Evolutionary conservation across 495 filamentous ascomycete genomes (phyloP), one percentile per base, ranked within the genome.

Genomic region (Penicillium pancosmium): DNA sequence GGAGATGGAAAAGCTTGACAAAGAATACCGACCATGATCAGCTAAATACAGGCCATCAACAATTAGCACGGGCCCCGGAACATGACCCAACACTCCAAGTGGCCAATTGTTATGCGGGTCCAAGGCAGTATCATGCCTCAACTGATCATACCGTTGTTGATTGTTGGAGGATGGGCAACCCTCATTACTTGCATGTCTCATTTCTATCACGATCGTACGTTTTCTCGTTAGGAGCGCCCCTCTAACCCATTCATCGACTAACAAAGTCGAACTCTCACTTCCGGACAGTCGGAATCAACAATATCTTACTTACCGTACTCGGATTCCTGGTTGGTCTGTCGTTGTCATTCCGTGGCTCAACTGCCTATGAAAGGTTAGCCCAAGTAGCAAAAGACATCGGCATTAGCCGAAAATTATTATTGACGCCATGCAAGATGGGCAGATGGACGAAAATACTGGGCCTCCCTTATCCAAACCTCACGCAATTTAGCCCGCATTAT

Each of bases 291-390:
- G 82, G 81, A 18, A 86, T 94, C 23, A 82, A 83, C 59, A 84
- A 80, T 25, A 80, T 92, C 52, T 79, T 96, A 10, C 82, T 96
- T 27, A 95, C 91, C 11, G 87, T 95, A 10, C 84, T 91, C 23
- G 91, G 91, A 86, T 94, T 96, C 78, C 90, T 95, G 57, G 90
- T 96, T 63, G 89, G 88, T 79, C 71, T 95, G 67, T 83, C 89
- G 0, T 76, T 96, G 60, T 91, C 88, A 25, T 94, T 96, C 77
- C 86, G 91, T 49, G 90, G 85, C 61, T 89, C 89, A 1, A 92
- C 90, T 13, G 91, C 91, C 5, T 96, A 96, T 66, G 91, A 95
- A 71, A 86, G 90, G 66, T 84, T 9, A 6, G 41, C 16, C 8
- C 16, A 5, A 16, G 41, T 16, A 19, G 16, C 41, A 44, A 44